These are phyloP conservation scores for Cladosporium sp. DNA, from an alignment of 2,329 filamentous ascomycete species.

Conservation along the genomic window DNA sequence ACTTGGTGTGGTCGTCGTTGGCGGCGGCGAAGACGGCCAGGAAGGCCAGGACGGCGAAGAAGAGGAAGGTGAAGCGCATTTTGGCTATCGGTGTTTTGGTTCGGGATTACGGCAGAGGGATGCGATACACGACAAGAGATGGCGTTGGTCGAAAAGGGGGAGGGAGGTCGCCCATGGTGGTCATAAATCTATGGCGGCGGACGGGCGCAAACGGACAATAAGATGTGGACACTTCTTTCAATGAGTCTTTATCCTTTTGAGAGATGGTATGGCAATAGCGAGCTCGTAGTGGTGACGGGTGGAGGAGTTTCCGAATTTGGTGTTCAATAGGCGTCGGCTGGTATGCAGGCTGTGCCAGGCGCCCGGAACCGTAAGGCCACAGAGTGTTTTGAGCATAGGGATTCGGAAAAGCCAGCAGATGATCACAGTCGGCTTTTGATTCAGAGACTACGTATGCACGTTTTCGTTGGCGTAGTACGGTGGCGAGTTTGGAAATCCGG, in stretches of 20 bases:
- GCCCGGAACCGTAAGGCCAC: too few relatives aligned
- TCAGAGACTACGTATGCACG: too few relatives aligned
- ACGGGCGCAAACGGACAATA: neutral
- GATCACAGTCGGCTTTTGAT: too few relatives aligned
- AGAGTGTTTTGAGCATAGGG: too few relatives aligned
- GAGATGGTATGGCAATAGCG: too few relatives aligned
- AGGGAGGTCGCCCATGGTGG: too few relatives aligned
- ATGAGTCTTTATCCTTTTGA: too few relatives aligned
- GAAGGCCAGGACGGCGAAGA: constrained; percentile 4
- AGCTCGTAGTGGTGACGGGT: too few relatives aligned
- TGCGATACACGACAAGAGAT: neutral
- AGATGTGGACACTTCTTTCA: neutral
- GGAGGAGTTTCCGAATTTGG: neutral
- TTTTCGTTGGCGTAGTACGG: too few relatives aligned
- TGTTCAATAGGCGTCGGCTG: neutral
- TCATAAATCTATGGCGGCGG: neutral
- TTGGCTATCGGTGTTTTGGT: neutral
- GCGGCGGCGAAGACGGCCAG: neutral
- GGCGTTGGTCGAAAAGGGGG: neutral
- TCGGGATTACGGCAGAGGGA: too few relatives aligned
- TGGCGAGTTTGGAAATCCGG: too few relatives aligned
- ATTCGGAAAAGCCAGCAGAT: too few relatives aligned
- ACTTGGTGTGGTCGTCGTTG: neutral
- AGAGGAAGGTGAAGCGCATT: constrained; percentile 1
- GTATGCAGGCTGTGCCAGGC: neutral